Evolutionary conservation across 2,329 filamentous ascomycete genomes (phyloP).

Genomic region (Colletotrichum phormii): DNA sequence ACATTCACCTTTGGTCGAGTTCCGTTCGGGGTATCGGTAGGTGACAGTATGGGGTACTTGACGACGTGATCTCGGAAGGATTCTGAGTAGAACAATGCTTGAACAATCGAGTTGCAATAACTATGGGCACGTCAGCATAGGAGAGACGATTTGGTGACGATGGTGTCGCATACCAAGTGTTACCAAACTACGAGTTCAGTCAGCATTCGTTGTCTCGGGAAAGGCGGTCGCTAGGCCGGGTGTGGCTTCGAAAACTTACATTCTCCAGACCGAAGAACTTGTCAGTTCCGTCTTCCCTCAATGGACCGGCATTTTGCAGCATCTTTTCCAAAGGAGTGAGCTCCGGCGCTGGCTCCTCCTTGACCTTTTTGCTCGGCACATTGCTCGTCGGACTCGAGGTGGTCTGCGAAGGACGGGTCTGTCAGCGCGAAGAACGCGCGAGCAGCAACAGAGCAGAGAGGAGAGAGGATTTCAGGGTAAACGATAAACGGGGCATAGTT

Average conservation of each 20-base stretch:
- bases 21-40: conserved; percentile 76
- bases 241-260: conserved; percentile 66
- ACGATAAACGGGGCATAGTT: neutral
- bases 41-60: conserved; percentile 83
- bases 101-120: conserved; percentile 98
- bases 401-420: conserved; percentile 50
- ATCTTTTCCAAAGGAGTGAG: conserved; percentile 77
- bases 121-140: conserved; percentile 57
- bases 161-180: conserved; percentile 81
- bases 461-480: neutral
- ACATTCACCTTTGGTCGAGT: conserved; percentile 67
- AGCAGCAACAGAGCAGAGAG: conserved; percentile 7
- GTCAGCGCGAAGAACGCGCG: conserved; percentile 41
- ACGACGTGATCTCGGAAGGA: conserved; percentile 95
- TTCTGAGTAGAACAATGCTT: conserved; percentile 95
- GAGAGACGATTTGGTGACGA: conserved; percentile 5
- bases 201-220: conserved; percentile 35
- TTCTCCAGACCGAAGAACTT: conserved; percentile 99
- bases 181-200: conserved; percentile 81
- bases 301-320: conserved; percentile 82
- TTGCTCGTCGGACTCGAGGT: conserved; percentile 56
- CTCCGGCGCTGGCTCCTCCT: conserved; percentile 68
- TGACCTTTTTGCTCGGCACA: conserved; percentile 65
- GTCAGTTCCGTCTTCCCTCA: conserved; percentile 90
- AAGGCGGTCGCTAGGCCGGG: conserved; percentile 17